These are phyloP conservation scores for Ceratocystis cubensis DNA, from an alignment of 2,329 filamentous ascomycete species.

Conservation along the genomic window DNA sequence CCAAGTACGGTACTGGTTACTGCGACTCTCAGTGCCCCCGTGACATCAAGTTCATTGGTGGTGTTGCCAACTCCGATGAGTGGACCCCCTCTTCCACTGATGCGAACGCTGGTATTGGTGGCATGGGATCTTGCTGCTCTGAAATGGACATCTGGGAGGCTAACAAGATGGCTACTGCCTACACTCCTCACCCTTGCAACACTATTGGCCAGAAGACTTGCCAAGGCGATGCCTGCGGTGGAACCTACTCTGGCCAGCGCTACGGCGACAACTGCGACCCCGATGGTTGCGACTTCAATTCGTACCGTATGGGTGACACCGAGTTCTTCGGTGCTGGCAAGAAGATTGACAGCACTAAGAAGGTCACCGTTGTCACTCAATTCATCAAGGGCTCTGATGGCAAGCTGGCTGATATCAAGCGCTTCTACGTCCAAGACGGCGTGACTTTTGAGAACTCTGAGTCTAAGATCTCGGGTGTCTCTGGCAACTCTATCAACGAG, in stretches of 20 bases:
- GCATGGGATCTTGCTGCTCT: constrained; percentile 41
- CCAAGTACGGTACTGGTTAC: constrained; percentile 45
- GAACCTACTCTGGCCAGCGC: constrained; percentile 36
- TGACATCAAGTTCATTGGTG: constrained; percentile 39
- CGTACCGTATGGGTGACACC: constrained; percentile 48
- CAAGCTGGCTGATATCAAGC: constrained; percentile 35
- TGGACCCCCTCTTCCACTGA: constrained; percentile 40
- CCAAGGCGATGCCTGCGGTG: constrained; percentile 32
- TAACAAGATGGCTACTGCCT: constrained; percentile 43
- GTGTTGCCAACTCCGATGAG: constrained; percentile 33
- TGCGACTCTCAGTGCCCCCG: constrained; percentile 38
- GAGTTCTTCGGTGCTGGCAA: constrained; percentile 47
- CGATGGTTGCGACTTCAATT: constrained; percentile 54
- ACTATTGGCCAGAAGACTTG: constrained; percentile 23
- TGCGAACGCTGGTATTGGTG: constrained; percentile 37
- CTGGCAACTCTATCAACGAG: constrained; percentile 46
- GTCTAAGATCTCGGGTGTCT: constrained; percentile 30
- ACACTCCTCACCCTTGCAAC: constrained; percentile 45
- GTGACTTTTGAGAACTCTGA: constrained; percentile 37
- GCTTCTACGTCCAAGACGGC: constrained; percentile 49
- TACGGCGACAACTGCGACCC: constrained; percentile 50
- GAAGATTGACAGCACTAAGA: constrained; percentile 44
- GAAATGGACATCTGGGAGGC: constrained; percentile 49
- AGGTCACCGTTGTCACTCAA: constrained; percentile 51
- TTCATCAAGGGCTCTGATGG: constrained; percentile 29